phyloP scores from a whole-genome alignment of 495 filamentous ascomycete genomes.

The Penicillium subrubescens region DNA sequence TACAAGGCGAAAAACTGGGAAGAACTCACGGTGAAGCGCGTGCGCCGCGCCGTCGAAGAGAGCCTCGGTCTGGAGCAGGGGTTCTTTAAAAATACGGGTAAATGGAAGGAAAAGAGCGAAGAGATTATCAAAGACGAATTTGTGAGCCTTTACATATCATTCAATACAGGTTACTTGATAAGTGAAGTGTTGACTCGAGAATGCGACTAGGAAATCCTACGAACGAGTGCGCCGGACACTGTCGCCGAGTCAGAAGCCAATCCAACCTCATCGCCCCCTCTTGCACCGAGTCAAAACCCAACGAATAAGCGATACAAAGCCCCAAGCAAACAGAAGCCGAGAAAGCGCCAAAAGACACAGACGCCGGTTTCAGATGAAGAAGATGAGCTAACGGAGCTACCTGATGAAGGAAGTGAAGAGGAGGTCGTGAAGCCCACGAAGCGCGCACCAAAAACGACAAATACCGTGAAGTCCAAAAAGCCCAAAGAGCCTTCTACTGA shows the following conservation, averaged over 20 bases:
- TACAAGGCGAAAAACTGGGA: constrained; percentile 60
- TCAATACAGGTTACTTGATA: background rate
- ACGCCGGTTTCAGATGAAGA: constrained; percentile 32
- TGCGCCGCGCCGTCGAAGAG: constrained; percentile 68
- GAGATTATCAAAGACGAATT: constrained; percentile 68
- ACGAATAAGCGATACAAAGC: constrained; percentile 34
- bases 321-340: constrained; percentile 23
- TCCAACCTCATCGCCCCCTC: constrained; percentile 19
- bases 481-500: constrained; percentile 17
- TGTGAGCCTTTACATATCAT: constrained; percentile 51
- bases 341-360: constrained; percentile 43
- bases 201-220: constrained; percentile 28
- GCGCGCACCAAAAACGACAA: constrained; percentile 25
- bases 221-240: constrained; percentile 28
- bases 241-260: constrained; percentile 11
- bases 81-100: constrained; percentile 63
- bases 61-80: constrained; percentile 63
- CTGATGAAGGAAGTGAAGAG: constrained; percentile 28
- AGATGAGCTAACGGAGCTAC: constrained; percentile 25
- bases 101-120: constrained; percentile 84
- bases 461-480: constrained; percentile 30
- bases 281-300: constrained; percentile 24
- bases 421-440: constrained; percentile 31
- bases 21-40: constrained; percentile 73
- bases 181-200: constrained; percentile 8